Base-by-base conservation (phyloP, 225 moss, liverwort and hornwort species). In the Rhytidiadelphus loreus region DNA sequence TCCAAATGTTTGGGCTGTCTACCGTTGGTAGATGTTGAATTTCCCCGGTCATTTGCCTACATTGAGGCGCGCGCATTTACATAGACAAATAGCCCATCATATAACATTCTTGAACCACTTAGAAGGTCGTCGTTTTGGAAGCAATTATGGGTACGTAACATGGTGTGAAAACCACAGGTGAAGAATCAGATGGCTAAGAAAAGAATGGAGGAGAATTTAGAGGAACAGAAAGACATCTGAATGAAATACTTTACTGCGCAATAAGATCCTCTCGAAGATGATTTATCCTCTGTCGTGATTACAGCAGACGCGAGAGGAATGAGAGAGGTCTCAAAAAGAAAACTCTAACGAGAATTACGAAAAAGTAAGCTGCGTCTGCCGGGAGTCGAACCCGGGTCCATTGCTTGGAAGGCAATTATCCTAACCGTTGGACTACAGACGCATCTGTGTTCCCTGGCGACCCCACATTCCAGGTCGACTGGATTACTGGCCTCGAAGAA, bases 381-480 rank as follows among this genome's bases (percentile, higher is more conserved):
- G 94, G 94, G 94, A 93, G 86, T 92, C 90, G 93, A 93, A 94
- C 93, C 95, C 95, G 95, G 95, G 89, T 95, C 95, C 94, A 95
- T 95, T 96, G 93, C 94, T 94, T 95, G 95, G 94, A 96, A 96
- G 95, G 94, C 94, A 95, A 95, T 95, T 95, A 97, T 96, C 95
- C 96, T 95, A 94, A 96, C 97, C 95, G 93, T 95, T 96, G 96
- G 96, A 97, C 96, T 97, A 95, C 96, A 94, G 46, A 90, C 90
- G 88, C 86, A 25, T 0, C 8, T 2, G 2, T 1, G 0, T 0
- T 0, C 2, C 26, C 2, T 6, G 2, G 1, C 0, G 1, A 2
- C 3, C 28, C 28, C 10, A 1, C 8, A 1, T 6, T 1, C 28
- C 1, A 2, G 6, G 6, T 2, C 6, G 1, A 2, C 6, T 3